These are phyloP conservation scores for Leishmania aethiopica DNA, from an alignment of 208 protist species.

Conservation along the genomic window DNA sequence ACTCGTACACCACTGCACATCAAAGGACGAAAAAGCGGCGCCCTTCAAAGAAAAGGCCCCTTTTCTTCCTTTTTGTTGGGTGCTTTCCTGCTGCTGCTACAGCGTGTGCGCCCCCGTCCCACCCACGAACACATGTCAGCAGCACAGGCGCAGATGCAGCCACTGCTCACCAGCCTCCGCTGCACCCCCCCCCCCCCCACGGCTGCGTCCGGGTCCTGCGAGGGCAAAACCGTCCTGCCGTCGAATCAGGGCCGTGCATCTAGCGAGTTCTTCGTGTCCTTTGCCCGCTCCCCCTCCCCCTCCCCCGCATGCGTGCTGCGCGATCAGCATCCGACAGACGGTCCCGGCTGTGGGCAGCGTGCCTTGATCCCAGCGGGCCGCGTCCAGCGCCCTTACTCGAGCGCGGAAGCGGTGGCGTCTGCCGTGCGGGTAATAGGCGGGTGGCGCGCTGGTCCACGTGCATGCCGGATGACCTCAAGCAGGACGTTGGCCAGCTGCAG, in stretches of 20 bases:
- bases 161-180: neutral
- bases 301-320: neutral
- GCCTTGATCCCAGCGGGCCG: too few species aligned
- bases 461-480: neutral
- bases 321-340: neutral
- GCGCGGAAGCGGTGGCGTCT: neutral
- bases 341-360: neutral
- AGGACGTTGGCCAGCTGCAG: neutral
- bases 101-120: too few species aligned
- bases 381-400: neutral
- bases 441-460: neutral
- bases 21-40: too few species aligned
- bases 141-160: neutral
- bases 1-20: too few species aligned
- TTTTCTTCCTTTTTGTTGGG: too few species aligned
- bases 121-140: too few species aligned
- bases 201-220: too few species aligned
- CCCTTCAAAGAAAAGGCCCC: too few species aligned
- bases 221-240: neutral
- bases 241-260: neutral
- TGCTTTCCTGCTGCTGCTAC: too few species aligned
- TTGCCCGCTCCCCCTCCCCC: neutral
- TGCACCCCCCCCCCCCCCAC: neutral
- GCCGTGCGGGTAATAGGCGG: neutral
- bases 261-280: neutral